These are phyloP conservation scores for Uronychia setigera DNA, from an alignment of 73 alveolate genomes.

Conservation along the genomic window DNA sequence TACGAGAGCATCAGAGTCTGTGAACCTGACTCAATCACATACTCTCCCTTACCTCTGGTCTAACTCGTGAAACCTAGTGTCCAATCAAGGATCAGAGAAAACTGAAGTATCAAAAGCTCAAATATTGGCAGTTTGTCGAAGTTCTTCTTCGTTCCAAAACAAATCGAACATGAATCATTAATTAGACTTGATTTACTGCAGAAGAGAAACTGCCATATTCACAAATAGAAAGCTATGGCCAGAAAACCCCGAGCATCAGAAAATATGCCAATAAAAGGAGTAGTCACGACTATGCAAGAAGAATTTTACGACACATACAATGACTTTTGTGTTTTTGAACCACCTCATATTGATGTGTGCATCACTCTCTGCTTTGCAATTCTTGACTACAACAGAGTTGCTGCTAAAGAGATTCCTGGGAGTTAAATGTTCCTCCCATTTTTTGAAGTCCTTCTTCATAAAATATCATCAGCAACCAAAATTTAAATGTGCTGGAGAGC, in stretches of 20 bases:
- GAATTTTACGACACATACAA: conserved; percentile 37
- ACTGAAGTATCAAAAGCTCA: not conserved
- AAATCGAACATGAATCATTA: not conserved
- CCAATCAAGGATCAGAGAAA: too few species aligned
- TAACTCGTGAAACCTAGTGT: conserved; percentile 30
- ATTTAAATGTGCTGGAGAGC: conserved; percentile 21
- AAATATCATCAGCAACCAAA: conserved; percentile 29
- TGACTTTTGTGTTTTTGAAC: conserved; percentile 41
- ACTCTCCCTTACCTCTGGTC: conserved; percentile 19
- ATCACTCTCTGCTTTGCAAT: conserved; percentile 21
- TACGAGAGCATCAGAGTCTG: conserved; percentile 43
- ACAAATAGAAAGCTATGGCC: not conserved
- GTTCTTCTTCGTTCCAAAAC: not conserved
- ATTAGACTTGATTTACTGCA: too few species aligned
- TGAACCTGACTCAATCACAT: conserved; percentile 49
- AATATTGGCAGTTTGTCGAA: not conserved
- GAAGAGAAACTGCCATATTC: not conserved
- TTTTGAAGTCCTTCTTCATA: conserved; percentile 41
- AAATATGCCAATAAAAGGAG: conserved; percentile 3
- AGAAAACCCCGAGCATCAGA: not conserved
- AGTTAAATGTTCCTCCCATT: conserved; percentile 3
- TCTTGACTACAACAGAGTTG: conserved; percentile 33
- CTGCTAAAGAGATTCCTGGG: not conserved
- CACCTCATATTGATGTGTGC: conserved; percentile 16
- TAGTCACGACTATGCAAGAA: not conserved